phyloP scores from a whole-genome alignment of 2,329 filamentous ascomycete species.

The Pseudogymnoascus sp. region DNA sequence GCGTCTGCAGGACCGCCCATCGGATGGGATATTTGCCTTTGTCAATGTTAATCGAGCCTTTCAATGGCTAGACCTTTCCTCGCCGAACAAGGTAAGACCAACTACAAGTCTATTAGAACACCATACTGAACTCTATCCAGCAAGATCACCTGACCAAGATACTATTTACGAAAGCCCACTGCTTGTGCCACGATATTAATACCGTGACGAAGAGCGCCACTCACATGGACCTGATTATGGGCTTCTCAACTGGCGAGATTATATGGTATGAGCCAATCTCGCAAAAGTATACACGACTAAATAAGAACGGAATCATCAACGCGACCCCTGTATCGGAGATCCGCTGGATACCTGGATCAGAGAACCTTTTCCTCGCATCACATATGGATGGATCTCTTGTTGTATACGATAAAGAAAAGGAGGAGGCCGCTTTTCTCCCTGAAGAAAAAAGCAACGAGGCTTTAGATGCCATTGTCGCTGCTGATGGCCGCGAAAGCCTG shows the following conservation, averaged over 20 bases:
- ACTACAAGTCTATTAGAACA: neutral
- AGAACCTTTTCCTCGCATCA: constrained; percentile 84
- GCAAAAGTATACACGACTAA: constrained; percentile 89
- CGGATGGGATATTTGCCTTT: constrained; percentile 80
- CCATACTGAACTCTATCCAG: neutral
- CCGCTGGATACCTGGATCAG: constrained; percentile 87
- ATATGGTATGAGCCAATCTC: constrained; percentile 98
- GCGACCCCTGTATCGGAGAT: constrained; percentile 78
- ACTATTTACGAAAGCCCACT: constrained; percentile 92
- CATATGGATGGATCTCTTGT: constrained; percentile 87
- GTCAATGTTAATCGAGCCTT: constrained; percentile 93
- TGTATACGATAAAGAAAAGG: constrained; percentile 96
- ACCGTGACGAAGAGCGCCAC: constrained; percentile 65
- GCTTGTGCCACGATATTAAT: constrained; percentile 90
- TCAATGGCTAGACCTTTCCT: constrained; percentile 89
- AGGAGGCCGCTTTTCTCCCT: constrained; percentile 70
- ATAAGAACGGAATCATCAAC: constrained; percentile 94
- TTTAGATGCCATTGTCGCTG: constrained; percentile 8
- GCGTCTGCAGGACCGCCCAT: constrained; percentile 67
- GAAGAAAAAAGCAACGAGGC: constrained; percentile 41
- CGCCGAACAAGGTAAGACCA: constrained; percentile 52
- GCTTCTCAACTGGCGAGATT: constrained; percentile 92
- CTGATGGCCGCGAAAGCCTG: constrained; percentile 41
- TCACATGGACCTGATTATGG: constrained; percentile 88
- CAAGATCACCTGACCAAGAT: constrained; percentile 87